Percentiles rank a stretch among this genome's conserved stretches.
Evolutionary conservation across 805 yeast species (phyloP).

Genomic region (Candida ipomoeae): DNA sequence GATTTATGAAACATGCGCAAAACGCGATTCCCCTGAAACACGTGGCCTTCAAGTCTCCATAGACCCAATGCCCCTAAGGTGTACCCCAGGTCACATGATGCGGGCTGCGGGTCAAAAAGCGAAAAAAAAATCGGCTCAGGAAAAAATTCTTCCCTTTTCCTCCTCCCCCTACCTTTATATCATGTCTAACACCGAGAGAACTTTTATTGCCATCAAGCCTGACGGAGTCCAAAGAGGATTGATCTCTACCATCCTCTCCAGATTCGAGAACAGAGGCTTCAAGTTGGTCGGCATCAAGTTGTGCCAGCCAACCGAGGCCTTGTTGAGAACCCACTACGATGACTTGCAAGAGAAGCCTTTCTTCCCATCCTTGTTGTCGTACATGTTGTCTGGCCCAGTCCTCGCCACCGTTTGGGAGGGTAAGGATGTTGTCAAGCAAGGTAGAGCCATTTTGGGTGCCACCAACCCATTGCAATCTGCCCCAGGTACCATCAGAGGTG

Average conservation of each 20-base stretch:
- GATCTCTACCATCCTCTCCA: constrained; percentile 79
- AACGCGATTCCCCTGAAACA: no score
- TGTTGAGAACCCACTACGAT: constrained; percentile 90
- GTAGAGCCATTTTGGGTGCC: constrained; percentile 96
- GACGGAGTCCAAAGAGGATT: constrained; percentile 99
- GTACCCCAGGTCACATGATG: constrained; percentile 1
- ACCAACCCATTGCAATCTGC: constrained; percentile 96
- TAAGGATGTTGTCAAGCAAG: constrained; percentile 98
- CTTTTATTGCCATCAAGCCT: constrained; percentile 93
- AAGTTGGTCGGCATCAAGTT: constrained; percentile 95
- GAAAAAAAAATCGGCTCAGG: not conserved
- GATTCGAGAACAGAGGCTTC: constrained; percentile 97
- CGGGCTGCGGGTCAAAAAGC: not conserved
- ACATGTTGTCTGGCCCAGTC: constrained; percentile 98
- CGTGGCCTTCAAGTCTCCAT: not conserved
- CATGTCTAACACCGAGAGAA: constrained; percentile 70
- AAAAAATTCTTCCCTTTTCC: constrained; percentile 10
- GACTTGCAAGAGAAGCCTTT: constrained; percentile 96
- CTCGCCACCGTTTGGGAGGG: constrained; percentile 99
- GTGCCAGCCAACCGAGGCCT: constrained; percentile 77
- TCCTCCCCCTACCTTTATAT: constrained; percentile 20
- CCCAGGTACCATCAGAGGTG: constrained; percentile 99
- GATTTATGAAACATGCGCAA: no score
- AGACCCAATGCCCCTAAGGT: no score
- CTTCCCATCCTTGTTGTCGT: constrained; percentile 93